Conservation (phyloP, 129 eudicot species). For the carrot (Daucus carota) region DNA sequence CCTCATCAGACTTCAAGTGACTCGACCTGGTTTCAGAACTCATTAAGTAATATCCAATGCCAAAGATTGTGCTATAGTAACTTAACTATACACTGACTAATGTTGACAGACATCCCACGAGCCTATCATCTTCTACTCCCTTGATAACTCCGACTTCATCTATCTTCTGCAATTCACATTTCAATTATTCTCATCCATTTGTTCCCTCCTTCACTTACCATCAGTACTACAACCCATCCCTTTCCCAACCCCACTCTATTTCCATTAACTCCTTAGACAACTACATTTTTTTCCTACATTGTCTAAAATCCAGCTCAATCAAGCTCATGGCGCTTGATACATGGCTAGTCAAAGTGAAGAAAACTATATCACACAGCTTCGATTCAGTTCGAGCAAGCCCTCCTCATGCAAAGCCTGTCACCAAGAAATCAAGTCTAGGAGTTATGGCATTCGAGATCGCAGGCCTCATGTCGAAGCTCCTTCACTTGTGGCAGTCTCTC, state of each 20-base stretch:
- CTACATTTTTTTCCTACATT: not conserved
- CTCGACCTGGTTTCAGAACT: too few relatives aligned
- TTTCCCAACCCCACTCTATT: not conserved
- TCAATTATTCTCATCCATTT: slow-evolving; percentile 14
- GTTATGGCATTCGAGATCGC: slow-evolving; percentile 80
- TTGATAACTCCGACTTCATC: slow-evolving; percentile 16
- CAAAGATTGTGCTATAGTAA: not conserved
- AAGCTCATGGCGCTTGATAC: slow-evolving; percentile 58
- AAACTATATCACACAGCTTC: slow-evolving; percentile 46
- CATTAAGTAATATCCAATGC: not conserved
- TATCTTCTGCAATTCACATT: slow-evolving; percentile 8
- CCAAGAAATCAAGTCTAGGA: slow-evolving; percentile 55
- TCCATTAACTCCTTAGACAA: not conserved
- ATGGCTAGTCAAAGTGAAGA: slow-evolving; percentile 78
- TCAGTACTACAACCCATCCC: not conserved
- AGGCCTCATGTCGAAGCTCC: slow-evolving; percentile 65
- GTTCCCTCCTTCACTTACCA: not conserved
- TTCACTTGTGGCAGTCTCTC: slow-evolving; percentile 54
- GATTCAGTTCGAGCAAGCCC: slow-evolving; percentile 32
- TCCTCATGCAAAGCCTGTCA: slow-evolving; percentile 21
- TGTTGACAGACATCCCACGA: slow-evolving; percentile 37
- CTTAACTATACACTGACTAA: not conserved
- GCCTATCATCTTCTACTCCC: slow-evolving; percentile 10
- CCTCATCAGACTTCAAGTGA: too few relatives aligned
- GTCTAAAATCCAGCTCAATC: not conserved